Percentiles rank a stretch among this genome's conserved stretches.
phyloP scores from a whole-genome alignment of 2,329 filamentous ascomycete genomes.

The Aspergillus sp. region DNA sequence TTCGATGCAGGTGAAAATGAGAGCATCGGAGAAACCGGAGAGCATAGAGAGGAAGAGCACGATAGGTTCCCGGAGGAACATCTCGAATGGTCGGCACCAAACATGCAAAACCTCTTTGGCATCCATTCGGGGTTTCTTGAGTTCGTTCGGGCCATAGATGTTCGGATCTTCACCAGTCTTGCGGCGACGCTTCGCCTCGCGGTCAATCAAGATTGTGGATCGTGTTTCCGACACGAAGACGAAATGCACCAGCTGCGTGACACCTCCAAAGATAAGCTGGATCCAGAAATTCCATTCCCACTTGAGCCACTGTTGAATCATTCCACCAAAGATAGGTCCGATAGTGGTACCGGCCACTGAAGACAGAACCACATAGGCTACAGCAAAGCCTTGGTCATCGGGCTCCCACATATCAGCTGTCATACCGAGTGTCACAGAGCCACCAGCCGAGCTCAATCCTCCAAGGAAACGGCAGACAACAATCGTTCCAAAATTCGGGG shows the following conservation, averaged over 20 bases:
- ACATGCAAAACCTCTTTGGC: constrained; percentile 33
- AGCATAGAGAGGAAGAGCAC: constrained; percentile 66
- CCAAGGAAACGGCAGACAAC: constrained; percentile 64
- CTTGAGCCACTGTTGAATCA: constrained; percentile 50
- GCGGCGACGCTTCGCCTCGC: constrained; percentile 53
- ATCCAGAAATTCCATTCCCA: constrained; percentile 63
- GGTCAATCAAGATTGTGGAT: constrained; percentile 54
- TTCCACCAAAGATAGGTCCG: constrained; percentile 50
- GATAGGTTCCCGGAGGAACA: constrained; percentile 72
- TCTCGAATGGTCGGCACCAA: constrained; percentile 63
- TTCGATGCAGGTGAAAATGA: constrained; percentile 75
- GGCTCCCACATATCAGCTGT: constrained; percentile 69
- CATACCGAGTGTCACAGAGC: constrained; percentile 70
- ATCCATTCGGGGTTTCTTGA: constrained; percentile 45
- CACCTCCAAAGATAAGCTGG: constrained; percentile 53
- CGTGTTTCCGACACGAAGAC: constrained; percentile 60
- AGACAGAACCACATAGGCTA: constrained; percentile 71
- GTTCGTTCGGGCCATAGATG: constrained; percentile 62
- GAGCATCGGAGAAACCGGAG: constrained; percentile 66
- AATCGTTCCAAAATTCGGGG: constrained; percentile 66
- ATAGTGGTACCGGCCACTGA: constrained; percentile 70
- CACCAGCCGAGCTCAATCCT: constrained; percentile 66
- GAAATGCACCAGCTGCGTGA: constrained; percentile 48
- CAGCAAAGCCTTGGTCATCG: constrained; percentile 67
- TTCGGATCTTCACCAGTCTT: constrained; percentile 50